These are phyloP conservation scores for Diphasiastrum complanatum DNA, from an alignment of 83 land plant species.

Conservation along the genomic window DNA sequence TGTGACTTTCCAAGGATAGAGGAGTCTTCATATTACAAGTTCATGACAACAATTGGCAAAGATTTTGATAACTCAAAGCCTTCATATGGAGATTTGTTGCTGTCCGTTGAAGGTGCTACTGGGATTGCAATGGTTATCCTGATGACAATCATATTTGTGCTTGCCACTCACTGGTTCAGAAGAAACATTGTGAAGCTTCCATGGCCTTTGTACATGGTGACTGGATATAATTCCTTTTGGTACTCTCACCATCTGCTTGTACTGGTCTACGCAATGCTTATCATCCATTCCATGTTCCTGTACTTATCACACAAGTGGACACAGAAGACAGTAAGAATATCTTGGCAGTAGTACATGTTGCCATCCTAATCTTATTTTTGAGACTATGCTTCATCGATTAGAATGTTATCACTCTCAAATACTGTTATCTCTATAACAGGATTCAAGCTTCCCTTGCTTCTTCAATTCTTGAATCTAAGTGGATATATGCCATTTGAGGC, in stretches of 20 bases:
- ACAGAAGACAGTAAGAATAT: conserved; percentile 51
- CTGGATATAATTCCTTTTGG: conserved; percentile 98
- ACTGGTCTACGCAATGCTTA: conserved; percentile 62
- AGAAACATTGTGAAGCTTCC: conserved; percentile 62
- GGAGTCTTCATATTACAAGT: conserved; percentile 33
- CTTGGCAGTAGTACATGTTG: too few relatives aligned
- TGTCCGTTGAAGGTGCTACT: conserved; percentile 52
- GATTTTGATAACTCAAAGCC: conserved; percentile 57
- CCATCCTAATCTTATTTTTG: too few relatives aligned
- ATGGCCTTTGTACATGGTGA: conserved; percentile 63
- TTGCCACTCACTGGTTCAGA: conserved; percentile 62
- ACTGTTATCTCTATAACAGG: too few relatives aligned
- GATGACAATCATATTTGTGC: conserved; percentile 62
- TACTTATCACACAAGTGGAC: conserved; percentile 61
- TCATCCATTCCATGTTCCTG: conserved; percentile 65
- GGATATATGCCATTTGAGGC: too few relatives aligned
- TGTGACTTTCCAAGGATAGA: conserved; percentile 77
- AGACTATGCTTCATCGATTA: too few relatives aligned
- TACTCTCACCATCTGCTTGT: conserved; percentile 84
- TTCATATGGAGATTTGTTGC: conserved; percentile 43
- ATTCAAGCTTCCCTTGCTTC: too few relatives aligned
- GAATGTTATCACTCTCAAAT: too few relatives aligned
- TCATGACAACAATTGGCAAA: conserved; percentile 26
- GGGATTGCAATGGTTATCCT: conserved; percentile 76
- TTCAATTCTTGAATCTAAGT: too few relatives aligned